A percentile compares a stretch with the other conserved stretches of the same genome.
Evolutionary conservation across 352 stramenopile species (phyloP).

Genomic region (Phytophthora crassamura): DNA sequence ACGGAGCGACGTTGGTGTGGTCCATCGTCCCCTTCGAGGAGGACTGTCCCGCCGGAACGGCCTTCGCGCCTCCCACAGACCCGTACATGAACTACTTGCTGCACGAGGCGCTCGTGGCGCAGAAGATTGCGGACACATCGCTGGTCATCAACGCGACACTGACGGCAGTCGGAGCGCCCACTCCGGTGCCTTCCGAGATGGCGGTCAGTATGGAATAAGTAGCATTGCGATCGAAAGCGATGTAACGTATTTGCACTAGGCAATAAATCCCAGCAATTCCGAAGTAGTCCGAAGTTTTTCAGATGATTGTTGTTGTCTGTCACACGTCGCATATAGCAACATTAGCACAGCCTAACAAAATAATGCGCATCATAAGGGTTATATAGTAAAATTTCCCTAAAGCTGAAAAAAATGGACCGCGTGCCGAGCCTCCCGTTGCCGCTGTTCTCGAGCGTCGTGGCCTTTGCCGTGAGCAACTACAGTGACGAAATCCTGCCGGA

Average conservation of each 20-base stretch:
- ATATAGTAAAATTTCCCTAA: too few relatives aligned
- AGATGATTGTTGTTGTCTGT: too few relatives aligned
- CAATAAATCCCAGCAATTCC: too few relatives aligned
- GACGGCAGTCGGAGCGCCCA: conserved; percentile 31
- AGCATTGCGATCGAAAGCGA: too few relatives aligned
- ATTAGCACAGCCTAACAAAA: too few relatives aligned
- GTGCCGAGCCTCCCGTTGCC: conserved; percentile 30
- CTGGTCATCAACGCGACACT: conserved; percentile 54
- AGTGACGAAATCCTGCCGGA: conserved; percentile 9
- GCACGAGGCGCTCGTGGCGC: conserved; percentile 34
- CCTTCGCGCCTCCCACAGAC: conserved; percentile 45
- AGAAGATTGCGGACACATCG: conserved; percentile 45
- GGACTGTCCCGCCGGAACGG: conserved; percentile 36
- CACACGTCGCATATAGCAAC: too few relatives aligned
- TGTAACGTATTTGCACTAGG: too few relatives aligned
- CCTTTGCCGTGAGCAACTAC: conserved; percentile 28
- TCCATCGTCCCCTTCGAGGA: conserved; percentile 40
- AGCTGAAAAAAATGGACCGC: background rate
- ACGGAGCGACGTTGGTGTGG: conserved; percentile 42
- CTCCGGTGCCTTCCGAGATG: conserved; percentile 22
- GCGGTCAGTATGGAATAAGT: conserved; percentile 16
- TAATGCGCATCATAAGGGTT: too few relatives aligned
- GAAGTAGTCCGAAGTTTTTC: too few relatives aligned
- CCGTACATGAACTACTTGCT: conserved; percentile 66
- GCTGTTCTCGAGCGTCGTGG: conserved; percentile 34